Evolutionary conservation across 495 filamentous ascomycete species (phyloP).

Genomic region (Lichenothelia convexa): DNA sequence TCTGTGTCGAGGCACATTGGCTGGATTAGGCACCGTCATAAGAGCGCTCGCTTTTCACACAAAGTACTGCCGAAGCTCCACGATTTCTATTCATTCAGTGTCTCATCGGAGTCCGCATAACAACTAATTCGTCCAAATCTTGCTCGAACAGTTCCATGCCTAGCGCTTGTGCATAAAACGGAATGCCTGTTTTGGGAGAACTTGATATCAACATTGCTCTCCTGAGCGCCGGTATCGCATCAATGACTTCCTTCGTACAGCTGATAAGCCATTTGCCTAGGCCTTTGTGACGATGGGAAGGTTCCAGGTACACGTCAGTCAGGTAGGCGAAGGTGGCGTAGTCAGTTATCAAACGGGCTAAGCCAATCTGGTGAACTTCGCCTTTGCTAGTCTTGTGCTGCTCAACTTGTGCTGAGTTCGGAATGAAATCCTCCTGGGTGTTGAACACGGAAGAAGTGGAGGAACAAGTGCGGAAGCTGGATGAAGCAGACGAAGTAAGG

Average conservation of each 20-base stretch:
- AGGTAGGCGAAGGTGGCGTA: slow-evolving; percentile 46
- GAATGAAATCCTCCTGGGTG: not conserved
- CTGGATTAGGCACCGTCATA: no score
- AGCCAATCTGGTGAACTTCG: slow-evolving; percentile 28
- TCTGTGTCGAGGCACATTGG: no score
- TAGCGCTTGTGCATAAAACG: slow-evolving; percentile 30
- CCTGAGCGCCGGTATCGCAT: slow-evolving; percentile 36
- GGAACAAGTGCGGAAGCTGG: not conserved
- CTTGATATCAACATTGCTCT: slow-evolving; percentile 34
- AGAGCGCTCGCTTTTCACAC: no score
- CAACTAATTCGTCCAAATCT: no score
- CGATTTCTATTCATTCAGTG: not conserved
- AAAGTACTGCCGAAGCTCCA: no score
- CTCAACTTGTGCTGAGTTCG: no score
- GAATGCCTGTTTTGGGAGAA: slow-evolving; percentile 16
- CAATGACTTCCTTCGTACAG: slow-evolving; percentile 36
- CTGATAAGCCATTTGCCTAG: slow-evolving; percentile 43
- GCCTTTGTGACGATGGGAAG: slow-evolving; percentile 37
- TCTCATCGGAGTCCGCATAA: not conserved
- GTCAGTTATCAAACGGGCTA: slow-evolving; percentile 48
- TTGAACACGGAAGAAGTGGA: slow-evolving; percentile 6
- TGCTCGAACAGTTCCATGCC: slow-evolving; percentile 24
- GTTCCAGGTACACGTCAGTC: slow-evolving; percentile 46
- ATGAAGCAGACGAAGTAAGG: not conserved
- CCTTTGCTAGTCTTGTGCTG: slow-evolving; percentile 5